Evolutionary conservation across 1,284 basidiomycete species (phyloP), one percentile per base, ranked within the genome.

Genomic region (Dichomitus squalens): DNA sequence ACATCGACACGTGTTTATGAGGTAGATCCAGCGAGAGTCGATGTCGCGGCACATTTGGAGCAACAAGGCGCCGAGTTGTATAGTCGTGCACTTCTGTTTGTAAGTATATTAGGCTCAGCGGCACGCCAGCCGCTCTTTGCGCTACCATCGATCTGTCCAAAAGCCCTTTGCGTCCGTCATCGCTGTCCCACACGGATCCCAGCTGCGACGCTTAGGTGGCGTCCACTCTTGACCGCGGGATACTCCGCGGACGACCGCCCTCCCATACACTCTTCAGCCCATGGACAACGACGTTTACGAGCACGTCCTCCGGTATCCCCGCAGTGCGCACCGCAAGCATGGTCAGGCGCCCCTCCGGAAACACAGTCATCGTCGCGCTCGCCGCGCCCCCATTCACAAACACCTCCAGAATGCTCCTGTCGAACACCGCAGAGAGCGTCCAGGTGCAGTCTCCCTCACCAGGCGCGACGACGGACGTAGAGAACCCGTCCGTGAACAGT

Each of bases 361-460:
- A 59, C 57, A 62, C 58, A 27, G 52, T 35, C 44, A 48, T 38
- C 11, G 60, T 62, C 35, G 52, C 60, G 52, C 54, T 62, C 14
- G 38, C 23, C 34, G 39, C 52, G 35, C 60, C 60, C 35, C 40
- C 52, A 31, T 62, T 46, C 20, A 59, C 21, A 46, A 62, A 62
- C 12, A 62, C 57, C 27, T 62, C 60, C 16, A 62, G 31, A 35
- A 59, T 49, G 52, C 57, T 59, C 49, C 60, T 41, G 40, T 62
- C 60, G 27, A 62, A 31, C 35, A 62, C 52, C 20, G 41, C 57
- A 14, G 54, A 38, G 2, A 62, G 47, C 54, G 52, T 47, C 57
- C 52, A 58, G 6, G 52, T 46, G 40, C 60, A 12, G 31, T 6
- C 31, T 33, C 31, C 57, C 44, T 57, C 60, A 12, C 38, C 52